Evolutionary conservation across 768 basidiomycete genomes (phyloP).

Genomic region (Pisolithus microcarpus): DNA sequence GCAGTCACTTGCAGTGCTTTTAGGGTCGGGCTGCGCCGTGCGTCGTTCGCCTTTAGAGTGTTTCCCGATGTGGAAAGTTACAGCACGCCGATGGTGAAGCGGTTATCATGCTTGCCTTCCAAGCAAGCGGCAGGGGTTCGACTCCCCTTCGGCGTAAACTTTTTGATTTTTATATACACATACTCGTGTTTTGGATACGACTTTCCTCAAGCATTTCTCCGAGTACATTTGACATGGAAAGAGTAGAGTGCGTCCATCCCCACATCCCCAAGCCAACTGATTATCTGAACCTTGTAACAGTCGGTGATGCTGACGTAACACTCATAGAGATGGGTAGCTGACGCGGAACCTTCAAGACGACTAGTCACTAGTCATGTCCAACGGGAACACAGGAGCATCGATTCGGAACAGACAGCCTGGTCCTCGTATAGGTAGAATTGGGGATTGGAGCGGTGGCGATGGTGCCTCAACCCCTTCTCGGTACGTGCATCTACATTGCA

Average conservation of each 20-base stretch:
- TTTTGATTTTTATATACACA: background rate
- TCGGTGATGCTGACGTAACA: too few species aligned
- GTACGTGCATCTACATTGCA: constrained; percentile 5
- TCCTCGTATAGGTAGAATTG: constrained; percentile 47
- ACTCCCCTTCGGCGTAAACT: constrained; percentile 54
- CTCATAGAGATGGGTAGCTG: too few species aligned
- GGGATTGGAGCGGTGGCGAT: constrained; percentile 34
- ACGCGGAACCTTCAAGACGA: too few species aligned
- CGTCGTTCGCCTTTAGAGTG: background rate
- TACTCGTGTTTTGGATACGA: too few species aligned
- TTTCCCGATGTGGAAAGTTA: background rate
- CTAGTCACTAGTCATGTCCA: background rate
- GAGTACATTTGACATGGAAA: too few species aligned
- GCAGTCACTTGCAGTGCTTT: background rate
- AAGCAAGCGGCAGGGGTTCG: constrained; percentile 72
- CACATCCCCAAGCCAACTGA: too few species aligned
- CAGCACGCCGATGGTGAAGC: constrained; percentile 67
- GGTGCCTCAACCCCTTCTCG: constrained; percentile 15
- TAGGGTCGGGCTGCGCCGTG: background rate
- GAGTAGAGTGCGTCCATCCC: too few species aligned
- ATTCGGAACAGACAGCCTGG: constrained; percentile 36
- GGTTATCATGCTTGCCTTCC: constrained; percentile 94
- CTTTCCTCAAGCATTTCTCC: too few species aligned
- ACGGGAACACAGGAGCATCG: constrained; percentile 37
- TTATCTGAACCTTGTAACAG: too few species aligned